phyloP scores from a whole-genome alignment of 2,329 filamentous ascomycete genomes.

The Paraphaeosphaeria sporulosa region DNA sequence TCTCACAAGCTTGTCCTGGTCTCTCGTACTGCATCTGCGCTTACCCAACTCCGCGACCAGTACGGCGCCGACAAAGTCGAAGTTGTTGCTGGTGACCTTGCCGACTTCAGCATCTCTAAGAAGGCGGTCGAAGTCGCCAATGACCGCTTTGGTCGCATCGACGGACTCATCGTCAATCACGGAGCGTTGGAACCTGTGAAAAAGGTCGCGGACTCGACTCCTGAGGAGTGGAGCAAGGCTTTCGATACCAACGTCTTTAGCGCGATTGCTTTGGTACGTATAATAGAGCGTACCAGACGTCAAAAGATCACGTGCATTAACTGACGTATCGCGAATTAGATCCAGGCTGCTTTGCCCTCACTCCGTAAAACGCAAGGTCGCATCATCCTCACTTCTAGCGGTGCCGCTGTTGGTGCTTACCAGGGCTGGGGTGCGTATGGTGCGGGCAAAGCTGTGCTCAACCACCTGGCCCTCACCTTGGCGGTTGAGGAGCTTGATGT shows the following conservation, averaged over 20 bases:
- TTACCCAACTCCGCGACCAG: conserved; percentile 56
- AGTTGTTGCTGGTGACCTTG: conserved; percentile 65
- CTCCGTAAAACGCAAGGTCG: conserved; percentile 73
- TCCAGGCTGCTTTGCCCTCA: conserved; percentile 73
- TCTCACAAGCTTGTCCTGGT: conserved; percentile 65
- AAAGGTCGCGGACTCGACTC: conserved; percentile 70
- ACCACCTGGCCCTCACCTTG: conserved; percentile 78
- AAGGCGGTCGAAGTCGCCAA: conserved; percentile 72
- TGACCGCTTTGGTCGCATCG: conserved; percentile 73
- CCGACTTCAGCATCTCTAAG: conserved; percentile 61
- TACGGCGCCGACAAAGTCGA: conserved; percentile 63
- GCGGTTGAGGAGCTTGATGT: conserved; percentile 79
- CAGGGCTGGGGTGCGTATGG: conserved; percentile 82
- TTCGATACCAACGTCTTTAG: conserved; percentile 92
- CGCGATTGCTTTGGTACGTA: conserved; percentile 74
- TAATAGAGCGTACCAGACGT: not conserved
- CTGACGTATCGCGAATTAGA: conserved; percentile 53
- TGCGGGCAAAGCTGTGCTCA: conserved; percentile 81
- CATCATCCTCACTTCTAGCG: conserved; percentile 81
- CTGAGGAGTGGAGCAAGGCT: conserved; percentile 75
- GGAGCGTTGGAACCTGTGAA: conserved; percentile 79
- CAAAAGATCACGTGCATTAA: not conserved
- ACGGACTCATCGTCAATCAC: conserved; percentile 89
- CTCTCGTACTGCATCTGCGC: conserved; percentile 63
- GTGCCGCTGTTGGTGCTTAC: conserved; percentile 73